These are phyloP conservation scores for Phytopythium helicoides DNA, from an alignment of 352 stramenopile species.

Conservation along the genomic window DNA sequence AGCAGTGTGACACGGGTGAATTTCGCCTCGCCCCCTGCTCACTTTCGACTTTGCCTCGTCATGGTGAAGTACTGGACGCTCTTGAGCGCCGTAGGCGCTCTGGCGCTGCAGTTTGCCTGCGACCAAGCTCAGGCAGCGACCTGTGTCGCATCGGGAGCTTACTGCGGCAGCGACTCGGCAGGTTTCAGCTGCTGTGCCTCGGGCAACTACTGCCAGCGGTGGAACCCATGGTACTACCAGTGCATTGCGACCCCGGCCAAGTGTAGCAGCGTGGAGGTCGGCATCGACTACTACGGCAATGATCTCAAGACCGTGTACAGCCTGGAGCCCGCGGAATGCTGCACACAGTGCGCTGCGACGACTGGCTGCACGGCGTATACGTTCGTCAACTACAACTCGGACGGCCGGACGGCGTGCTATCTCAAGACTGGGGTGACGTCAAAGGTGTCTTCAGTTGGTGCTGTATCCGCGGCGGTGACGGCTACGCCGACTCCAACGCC, in stretches of 20 bases:
- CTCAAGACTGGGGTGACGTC: slow-evolving; percentile 20
- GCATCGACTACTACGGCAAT: slow-evolving; percentile 34
- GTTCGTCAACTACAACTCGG: slow-evolving; percentile 23
- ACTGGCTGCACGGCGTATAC: slow-evolving; percentile 20
- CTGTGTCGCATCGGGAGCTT: no score
- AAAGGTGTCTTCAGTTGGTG: slow-evolving; percentile 9
- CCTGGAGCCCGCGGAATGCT: slow-evolving; percentile 14
- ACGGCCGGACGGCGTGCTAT: slow-evolving; percentile 24
- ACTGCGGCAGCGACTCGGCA: slow-evolving; percentile 10
- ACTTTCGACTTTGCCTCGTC: no score
- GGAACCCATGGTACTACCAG: slow-evolving; percentile 35
- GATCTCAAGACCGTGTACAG: slow-evolving; percentile 30
- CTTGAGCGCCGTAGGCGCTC: no score
- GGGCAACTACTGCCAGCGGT: slow-evolving; percentile 35
- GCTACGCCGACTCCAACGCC: background rate
- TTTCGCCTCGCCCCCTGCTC: no score
- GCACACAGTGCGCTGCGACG: slow-evolving; percentile 10
- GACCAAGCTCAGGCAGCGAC: background rate
- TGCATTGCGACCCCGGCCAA: slow-evolving; percentile 25
- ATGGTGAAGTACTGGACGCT: no score
- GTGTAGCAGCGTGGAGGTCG: slow-evolving; percentile 21
- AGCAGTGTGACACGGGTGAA: no score
- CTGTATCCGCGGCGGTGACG: slow-evolving; percentile 18
- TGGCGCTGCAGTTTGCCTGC: background rate
- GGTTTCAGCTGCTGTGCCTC: slow-evolving; percentile 20